These are phyloP conservation scores for Nemania bipapillata DNA, from an alignment of 2,329 filamentous ascomycete species.

Conservation along the genomic window DNA sequence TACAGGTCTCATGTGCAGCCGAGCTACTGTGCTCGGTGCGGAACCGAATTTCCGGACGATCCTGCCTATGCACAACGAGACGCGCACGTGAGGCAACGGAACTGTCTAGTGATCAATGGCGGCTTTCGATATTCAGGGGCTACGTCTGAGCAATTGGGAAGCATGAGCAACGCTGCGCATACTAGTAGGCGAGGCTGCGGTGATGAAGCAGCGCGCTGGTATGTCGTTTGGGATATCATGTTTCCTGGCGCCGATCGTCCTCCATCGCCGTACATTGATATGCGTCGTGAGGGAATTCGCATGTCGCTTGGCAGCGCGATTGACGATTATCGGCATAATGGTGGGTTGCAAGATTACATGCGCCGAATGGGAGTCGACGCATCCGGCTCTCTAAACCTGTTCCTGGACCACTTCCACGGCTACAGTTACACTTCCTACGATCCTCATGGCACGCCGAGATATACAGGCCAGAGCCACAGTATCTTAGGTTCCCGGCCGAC, in stretches of 20 bases:
- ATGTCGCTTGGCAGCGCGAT: background rate
- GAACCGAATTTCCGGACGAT: constrained; percentile 6
- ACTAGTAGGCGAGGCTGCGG: background rate
- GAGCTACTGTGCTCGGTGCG: constrained; percentile 7
- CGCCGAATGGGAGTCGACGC: too few species aligned
- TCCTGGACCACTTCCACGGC: background rate
- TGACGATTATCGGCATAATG: background rate
- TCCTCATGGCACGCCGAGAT: background rate
- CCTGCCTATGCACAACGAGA: background rate
- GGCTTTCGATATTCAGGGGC: background rate
- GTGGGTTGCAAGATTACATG: background rate
- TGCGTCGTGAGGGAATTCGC: background rate
- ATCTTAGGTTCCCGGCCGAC: too few species aligned
- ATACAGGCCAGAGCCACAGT: background rate
- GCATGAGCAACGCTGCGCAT: too few species aligned
- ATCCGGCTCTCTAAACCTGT: background rate
- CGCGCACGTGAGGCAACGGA: background rate
- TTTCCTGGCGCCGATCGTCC: background rate
- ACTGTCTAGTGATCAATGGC: background rate
- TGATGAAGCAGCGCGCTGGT: constrained; percentile 7
- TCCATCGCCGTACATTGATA: constrained; percentile 4
- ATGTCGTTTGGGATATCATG: constrained; percentile 19
- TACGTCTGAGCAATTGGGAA: constrained; percentile 6
- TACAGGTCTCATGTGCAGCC: constrained; percentile 9
- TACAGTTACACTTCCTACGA: background rate